These are phyloP conservation scores for Rhizopus microsporus DNA, from an alignment of 371 early-diverging fungal species.

Conservation along the genomic window DNA sequence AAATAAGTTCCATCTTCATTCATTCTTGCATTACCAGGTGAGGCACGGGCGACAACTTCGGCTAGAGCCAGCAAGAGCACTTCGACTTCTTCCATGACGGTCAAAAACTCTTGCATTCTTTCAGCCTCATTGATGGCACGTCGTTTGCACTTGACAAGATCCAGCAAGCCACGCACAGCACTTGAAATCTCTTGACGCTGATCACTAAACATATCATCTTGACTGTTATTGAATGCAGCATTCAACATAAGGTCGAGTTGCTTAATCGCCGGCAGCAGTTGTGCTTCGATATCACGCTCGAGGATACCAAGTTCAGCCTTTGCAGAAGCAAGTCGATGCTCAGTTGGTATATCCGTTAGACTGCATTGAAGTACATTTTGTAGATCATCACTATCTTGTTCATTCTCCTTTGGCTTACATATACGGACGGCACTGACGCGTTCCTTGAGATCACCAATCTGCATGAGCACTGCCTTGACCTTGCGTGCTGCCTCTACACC, in stretches of 20 bases:
- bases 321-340: constrained; percentile 41
- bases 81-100: constrained; percentile 50
- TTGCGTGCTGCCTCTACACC: constrained; percentile 46
- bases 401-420: constrained; percentile 17
- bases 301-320: constrained; percentile 41
- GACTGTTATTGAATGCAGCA: constrained; percentile 14
- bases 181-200: constrained; percentile 50
- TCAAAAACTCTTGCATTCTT: constrained; percentile 47
- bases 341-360: constrained; percentile 42
- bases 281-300: constrained; percentile 47
- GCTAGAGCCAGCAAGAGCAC: constrained; percentile 43
- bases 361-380: constrained; percentile 35
- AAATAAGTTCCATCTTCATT: constrained; percentile 33
- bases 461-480: constrained; percentile 45
- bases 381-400: constrained; percentile 27
- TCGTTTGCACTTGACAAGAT: constrained; percentile 42
- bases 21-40: constrained; percentile 34
- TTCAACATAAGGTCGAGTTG: constrained; percentile 44
- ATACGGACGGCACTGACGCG: constrained; percentile 38
- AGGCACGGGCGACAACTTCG: constrained; percentile 48
- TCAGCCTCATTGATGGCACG: constrained; percentile 43
- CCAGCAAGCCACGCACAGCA: constrained; percentile 34
- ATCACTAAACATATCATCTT: constrained; percentile 34
- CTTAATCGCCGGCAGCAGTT: constrained; percentile 35
- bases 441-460: constrained; percentile 48